Percentiles rank a stretch among this genome's conserved stretches.
phyloP scores from a whole-genome alignment of 768 basidiomycete genomes.

The Chalciporus chontae region DNA sequence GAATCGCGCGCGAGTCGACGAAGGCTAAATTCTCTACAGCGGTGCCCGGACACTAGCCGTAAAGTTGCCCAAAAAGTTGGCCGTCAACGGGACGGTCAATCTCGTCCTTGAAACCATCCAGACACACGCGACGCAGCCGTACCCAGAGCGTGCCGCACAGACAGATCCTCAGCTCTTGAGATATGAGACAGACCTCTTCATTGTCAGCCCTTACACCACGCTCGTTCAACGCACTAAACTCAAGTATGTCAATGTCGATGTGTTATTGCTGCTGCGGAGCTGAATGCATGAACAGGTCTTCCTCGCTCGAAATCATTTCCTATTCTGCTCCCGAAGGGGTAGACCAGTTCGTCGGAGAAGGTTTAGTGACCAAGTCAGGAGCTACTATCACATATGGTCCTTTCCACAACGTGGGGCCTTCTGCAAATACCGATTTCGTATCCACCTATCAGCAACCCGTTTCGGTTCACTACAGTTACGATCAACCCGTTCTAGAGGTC shows the following conservation, averaged over 20 bases:
- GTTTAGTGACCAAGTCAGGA: constrained; percentile 66
- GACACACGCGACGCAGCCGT: constrained; percentile 73
- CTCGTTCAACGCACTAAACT: constrained; percentile 83
- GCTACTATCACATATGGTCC: constrained; percentile 87
- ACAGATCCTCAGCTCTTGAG: constrained; percentile 75
- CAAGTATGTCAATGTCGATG: constrained; percentile 48
- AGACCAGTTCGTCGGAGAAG: constrained; percentile 58
- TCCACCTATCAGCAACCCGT: constrained; percentile 61
- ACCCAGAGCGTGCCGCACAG: constrained; percentile 72
- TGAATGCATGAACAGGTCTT: constrained; percentile 46
- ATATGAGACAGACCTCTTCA: constrained; percentile 73
- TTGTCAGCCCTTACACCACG: constrained; percentile 81
- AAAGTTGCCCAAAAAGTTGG: constrained; percentile 56
- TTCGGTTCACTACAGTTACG: constrained; percentile 76
- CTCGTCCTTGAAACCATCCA: constrained; percentile 77
- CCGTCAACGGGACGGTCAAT: constrained; percentile 59
- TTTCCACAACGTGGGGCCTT: constrained; percentile 69
- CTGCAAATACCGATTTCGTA: constrained; percentile 54
- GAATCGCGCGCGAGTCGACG: constrained; percentile 1
- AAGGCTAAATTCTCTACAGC: constrained; percentile 31
- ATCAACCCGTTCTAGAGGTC: constrained; percentile 78
- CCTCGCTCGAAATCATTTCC: constrained; percentile 65
- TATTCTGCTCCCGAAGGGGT: constrained; percentile 65
- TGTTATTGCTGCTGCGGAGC: background rate
- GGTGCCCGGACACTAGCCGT: constrained; percentile 57